Evolutionary conservation across 768 basidiomycete species (phyloP).

Genomic region (Tricholoma flavovirens): DNA sequence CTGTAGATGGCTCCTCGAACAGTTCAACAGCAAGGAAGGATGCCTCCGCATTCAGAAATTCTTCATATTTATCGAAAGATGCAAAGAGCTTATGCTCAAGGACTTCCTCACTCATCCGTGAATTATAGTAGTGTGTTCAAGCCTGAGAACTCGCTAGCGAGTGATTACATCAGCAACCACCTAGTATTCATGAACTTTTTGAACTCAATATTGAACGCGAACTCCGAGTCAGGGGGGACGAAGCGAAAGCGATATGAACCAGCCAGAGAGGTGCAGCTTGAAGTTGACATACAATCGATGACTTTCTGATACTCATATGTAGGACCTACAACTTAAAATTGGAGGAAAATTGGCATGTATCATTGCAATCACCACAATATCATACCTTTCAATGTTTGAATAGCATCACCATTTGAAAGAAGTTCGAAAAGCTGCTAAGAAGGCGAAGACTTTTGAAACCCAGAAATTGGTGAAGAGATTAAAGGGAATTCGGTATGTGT

Average conservation of each 20-base stretch:
- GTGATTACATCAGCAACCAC: no score
- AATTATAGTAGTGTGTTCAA: no score
- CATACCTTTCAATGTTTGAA: not conserved
- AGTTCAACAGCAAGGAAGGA: constrained; percentile 46
- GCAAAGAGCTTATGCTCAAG: constrained; percentile 43
- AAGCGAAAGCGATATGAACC: constrained; percentile 42
- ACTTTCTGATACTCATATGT: constrained; percentile 16
- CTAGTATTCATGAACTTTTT: no score
- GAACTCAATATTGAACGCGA: no score
- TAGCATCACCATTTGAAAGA: constrained; percentile 76
- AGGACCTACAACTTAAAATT: constrained; percentile 39
- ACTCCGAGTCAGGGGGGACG: constrained; percentile 12
- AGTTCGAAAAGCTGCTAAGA: constrained; percentile 72
- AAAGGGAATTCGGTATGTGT: constrained; percentile 55
- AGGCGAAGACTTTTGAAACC: constrained; percentile 73
- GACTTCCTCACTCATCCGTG: constrained; percentile 28
- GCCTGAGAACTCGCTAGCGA: no score
- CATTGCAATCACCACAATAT: not conserved
- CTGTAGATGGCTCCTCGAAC: constrained; percentile 33
- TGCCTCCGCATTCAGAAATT: constrained; percentile 51
- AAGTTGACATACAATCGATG: not conserved
- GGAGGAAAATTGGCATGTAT: constrained; percentile 51
- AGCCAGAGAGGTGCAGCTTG: constrained; percentile 26
- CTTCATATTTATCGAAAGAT: constrained; percentile 56
- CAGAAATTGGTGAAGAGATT: constrained; percentile 81